Base-by-base conservation (phyloP, 371 early-diverging fungal species). In the Rhizopus microsporus region DNA sequence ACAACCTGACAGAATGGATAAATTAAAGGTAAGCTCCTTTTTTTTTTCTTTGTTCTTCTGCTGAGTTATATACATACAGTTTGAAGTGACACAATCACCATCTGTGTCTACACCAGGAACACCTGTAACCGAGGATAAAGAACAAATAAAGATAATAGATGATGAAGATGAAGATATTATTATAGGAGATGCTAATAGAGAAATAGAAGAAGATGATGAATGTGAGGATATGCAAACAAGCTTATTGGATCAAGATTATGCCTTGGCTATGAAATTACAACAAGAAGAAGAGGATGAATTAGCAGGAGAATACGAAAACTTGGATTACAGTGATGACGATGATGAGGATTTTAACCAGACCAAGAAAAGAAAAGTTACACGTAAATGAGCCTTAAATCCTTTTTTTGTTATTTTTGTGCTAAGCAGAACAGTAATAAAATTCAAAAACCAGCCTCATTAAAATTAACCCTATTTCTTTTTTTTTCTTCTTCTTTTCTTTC, bases 1-100 rank as follows among this genome's bases (percentile, higher is more conserved):
- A 16, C 68, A 68, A 37, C 69, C 77, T 10, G 64, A 60, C 42
- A 71, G 71, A 35, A 58, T 72, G 54, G 63, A 62, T 9, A 53
- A 71, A 56, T 43, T 75, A 33, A 68, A 74, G 67, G 74, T 73
- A 62, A 39, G 34, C 23, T 13, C 34, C 6, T 7, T 49, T 32
- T 3, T 35, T 23, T 23, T 23, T 23, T 23, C 23, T 23, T 23
- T 23, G 23, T 23, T 23, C 23, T 23, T 23, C 23, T 23, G 23
- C 23, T 23, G 23, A 23, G 23, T 23, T 23, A 23, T 23, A 23
- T 23, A 34, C 6, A 35, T 13, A 4, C 43, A 3, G 40, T 34
- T 15, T 43, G 16, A 49, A 30, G 35, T 60, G 17, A 15, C 52
- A 15, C 9, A 43, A 15, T 37, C 54, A 37, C 35, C 64, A 35